Conservation (phyloP, 495 filamentous ascomycete genomes). For the Hypoxylon crocopeplum region DNA sequence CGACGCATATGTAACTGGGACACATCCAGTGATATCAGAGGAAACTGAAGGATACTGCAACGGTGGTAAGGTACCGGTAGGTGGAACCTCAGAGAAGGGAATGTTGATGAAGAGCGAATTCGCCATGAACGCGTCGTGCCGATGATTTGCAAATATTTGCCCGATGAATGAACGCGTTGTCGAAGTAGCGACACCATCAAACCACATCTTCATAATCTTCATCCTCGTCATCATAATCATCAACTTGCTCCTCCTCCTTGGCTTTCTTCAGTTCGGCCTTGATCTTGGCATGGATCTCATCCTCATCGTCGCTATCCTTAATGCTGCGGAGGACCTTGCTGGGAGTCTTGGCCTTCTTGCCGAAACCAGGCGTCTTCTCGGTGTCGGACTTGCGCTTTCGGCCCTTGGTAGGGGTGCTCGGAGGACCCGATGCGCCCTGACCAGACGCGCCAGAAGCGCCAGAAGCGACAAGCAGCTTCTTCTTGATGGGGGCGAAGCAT, state of each 20-base stretch:
- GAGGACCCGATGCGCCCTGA: background rate
- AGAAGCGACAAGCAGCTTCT: constrained; percentile 16
- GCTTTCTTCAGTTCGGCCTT: background rate
- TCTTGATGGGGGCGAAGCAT: constrained; percentile 22
- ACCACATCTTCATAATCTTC: background rate
- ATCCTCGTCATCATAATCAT: too few species aligned
- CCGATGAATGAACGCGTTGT: too few species aligned
- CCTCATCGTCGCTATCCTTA: background rate
- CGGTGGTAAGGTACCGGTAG: too few species aligned
- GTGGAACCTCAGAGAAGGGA: too few species aligned
- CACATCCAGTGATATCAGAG: too few species aligned
- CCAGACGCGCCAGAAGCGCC: background rate
- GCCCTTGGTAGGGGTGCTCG: constrained; percentile 1
- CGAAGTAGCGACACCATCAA: background rate
- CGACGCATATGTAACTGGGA: too few species aligned
- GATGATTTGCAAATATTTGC: too few species aligned
- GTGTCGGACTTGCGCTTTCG: constrained; percentile 5
- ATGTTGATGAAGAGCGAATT: too few species aligned
- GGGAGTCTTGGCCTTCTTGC: constrained; percentile 14
- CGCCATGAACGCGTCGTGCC: too few species aligned
- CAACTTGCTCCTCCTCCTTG: too few species aligned
- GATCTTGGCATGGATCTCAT: background rate
- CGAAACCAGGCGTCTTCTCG: background rate
- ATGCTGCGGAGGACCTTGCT: background rate
- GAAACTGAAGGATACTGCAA: too few species aligned